Percentiles rank a stretch among this genome's conserved stretches.
These are phyloP conservation scores for Annulohypoxylon bovei DNA, from an alignment of 495 filamentous ascomycete genomes.

Conservation along the genomic window DNA sequence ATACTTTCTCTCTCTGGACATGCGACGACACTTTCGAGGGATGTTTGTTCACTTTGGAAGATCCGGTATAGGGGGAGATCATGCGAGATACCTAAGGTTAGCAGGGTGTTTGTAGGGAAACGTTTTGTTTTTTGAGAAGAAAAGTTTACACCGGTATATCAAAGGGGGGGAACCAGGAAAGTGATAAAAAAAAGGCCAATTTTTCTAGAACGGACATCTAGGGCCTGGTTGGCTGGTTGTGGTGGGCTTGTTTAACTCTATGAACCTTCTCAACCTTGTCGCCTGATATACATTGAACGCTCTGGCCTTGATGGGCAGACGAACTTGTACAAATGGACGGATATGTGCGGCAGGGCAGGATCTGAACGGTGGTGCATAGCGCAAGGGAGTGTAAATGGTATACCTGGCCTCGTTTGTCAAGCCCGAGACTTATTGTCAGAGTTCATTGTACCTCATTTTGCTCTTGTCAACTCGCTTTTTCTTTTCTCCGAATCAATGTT, in stretches of 20 bases:
- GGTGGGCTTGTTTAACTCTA: conserved; percentile 40
- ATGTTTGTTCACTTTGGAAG: conserved; percentile 49
- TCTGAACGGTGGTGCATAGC: conserved; percentile 64
- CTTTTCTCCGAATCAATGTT: not conserved
- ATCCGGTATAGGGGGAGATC: conserved; percentile 39
- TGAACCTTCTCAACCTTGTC: conserved; percentile 44
- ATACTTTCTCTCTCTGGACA: conserved; percentile 48
- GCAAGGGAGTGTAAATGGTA: conserved; percentile 70
- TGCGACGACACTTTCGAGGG: conserved; percentile 48
- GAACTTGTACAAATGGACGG: conserved; percentile 50
- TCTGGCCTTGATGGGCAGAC: conserved; percentile 47
- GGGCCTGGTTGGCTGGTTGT: conserved; percentile 50
- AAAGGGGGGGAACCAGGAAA: conserved; percentile 52
- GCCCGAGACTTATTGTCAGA: conserved; percentile 35
- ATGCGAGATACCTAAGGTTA: conserved; percentile 37
- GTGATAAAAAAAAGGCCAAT: conserved; percentile 55
- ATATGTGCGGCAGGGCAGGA: conserved; percentile 47
- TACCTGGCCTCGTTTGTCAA: conserved; percentile 64
- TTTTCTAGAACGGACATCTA: conserved; percentile 53
- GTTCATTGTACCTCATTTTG: conserved; percentile 31
- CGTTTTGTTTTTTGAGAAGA: conserved; percentile 39
- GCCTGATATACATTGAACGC: conserved; percentile 48
- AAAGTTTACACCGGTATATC: conserved; percentile 47
- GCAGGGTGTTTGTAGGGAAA: conserved; percentile 42
- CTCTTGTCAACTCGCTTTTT: conserved; percentile 16